A percentile compares a stretch with the other conserved stretches of the same genome.
Conservation (phyloP, 2,329 filamentous ascomycete genomes). For the Colletotrichum karsti region DNA sequence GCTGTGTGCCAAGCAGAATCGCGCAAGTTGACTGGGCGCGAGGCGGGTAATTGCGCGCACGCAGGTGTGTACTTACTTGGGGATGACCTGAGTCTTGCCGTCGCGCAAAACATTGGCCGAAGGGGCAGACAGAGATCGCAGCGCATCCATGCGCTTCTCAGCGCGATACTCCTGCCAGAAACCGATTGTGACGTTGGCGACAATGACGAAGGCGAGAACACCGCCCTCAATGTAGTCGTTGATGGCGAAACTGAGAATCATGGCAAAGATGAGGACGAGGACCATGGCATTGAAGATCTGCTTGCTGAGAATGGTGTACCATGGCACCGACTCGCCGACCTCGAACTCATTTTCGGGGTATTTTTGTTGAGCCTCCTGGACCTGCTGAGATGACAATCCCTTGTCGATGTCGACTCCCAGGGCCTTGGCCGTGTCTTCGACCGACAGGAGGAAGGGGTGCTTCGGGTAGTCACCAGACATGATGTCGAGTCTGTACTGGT, state of each 20-base stretch:
- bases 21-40: not conserved
- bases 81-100: slow-evolving; percentile 64
- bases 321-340: slow-evolving; percentile 71
- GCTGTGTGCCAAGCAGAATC: slow-evolving; percentile 24
- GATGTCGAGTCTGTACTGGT: slow-evolving; percentile 28
- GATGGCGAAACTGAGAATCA: slow-evolving; percentile 75
- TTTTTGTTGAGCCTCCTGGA: slow-evolving; percentile 63
- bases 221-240: slow-evolving; percentile 73
- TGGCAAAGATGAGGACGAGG: slow-evolving; percentile 78
- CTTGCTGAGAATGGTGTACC: slow-evolving; percentile 77
- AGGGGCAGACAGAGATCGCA: slow-evolving; percentile 69
- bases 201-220: slow-evolving; percentile 72
- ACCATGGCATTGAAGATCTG: slow-evolving; percentile 84
- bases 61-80: slow-evolving; percentile 56
- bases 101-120: slow-evolving; percentile 69
- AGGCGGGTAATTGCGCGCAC: not conserved
- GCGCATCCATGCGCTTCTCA: slow-evolving; percentile 73
- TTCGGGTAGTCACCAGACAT: slow-evolving; percentile 58
- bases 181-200: slow-evolving; percentile 75
- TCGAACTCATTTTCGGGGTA: slow-evolving; percentile 77
- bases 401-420: slow-evolving; percentile 72
- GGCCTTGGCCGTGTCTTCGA: slow-evolving; percentile 68
- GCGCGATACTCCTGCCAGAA: slow-evolving; percentile 72
- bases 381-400: slow-evolving; percentile 70
- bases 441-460: slow-evolving; percentile 69